Conservation (phyloP, 2,329 filamentous ascomycete species). For the Arthrobotrys conoides region DNA sequence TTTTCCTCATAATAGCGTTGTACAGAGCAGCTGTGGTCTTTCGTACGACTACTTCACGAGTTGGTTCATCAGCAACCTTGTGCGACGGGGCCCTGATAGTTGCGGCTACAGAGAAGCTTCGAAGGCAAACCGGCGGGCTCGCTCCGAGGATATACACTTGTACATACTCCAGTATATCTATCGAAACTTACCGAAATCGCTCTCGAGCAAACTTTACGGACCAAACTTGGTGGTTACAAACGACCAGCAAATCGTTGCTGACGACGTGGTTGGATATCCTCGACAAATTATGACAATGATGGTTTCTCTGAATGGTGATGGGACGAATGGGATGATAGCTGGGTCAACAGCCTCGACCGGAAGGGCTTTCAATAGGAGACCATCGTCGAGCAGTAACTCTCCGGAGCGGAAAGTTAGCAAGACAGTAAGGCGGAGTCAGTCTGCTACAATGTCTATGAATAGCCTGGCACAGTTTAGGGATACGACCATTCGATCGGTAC, state of each 20-base stretch:
- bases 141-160: conserved; percentile 4
- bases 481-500: conserved; percentile 51
- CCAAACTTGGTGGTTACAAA: conserved; percentile 22
- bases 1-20: not conserved
- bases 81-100: conserved; percentile 25
- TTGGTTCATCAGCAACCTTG: conserved; percentile 29
- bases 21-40: conserved; percentile 7
- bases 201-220: conserved; percentile 28
- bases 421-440: conserved; percentile 50
- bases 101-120: not conserved
- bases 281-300: conserved; percentile 41
- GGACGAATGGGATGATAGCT: conserved; percentile 23
- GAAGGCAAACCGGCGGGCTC: conserved; percentile 31
- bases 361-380: conserved; percentile 22
- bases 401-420: conserved; percentile 39
- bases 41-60: conserved; percentile 25
- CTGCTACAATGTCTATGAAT: conserved; percentile 45
- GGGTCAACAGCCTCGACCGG: conserved; percentile 27
- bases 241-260: conserved; percentile 15
- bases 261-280: conserved; percentile 5
- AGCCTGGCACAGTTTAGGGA: conserved; percentile 53
- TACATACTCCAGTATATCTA: conserved; percentile 13
- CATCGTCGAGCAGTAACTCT: conserved; percentile 48
- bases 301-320: conserved; percentile 44
- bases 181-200: conserved; percentile 20